Percentiles rank a stretch among this genome's conserved stretches.
These are phyloP conservation scores for Mortierella sp. DNA, from an alignment of 371 early-diverging fungal genomes.

Conservation along the genomic window DNA sequence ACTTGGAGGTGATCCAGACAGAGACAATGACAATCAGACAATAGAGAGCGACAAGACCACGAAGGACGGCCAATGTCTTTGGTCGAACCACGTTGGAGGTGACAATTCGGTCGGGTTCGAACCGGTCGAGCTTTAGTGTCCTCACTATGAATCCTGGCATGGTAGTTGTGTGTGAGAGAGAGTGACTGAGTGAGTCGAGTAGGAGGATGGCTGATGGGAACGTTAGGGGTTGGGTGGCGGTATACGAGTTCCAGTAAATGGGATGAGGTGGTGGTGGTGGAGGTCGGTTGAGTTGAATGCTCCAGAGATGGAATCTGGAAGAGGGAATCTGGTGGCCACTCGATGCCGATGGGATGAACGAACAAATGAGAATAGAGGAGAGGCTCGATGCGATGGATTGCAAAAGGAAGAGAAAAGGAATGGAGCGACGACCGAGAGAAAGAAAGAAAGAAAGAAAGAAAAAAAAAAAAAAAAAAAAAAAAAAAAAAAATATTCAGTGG, in stretches of 20 bases:
- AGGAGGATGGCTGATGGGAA: background rate
- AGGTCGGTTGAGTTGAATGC: background rate
- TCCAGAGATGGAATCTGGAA: background rate
- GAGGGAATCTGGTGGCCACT: background rate
- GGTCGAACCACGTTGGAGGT: slow-evolving; percentile 64
- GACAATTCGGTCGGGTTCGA: slow-evolving; percentile 64
- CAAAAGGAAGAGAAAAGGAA: too few relatives aligned
- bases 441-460: background rate
- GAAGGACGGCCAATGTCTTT: slow-evolving; percentile 55
- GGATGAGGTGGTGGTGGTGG: background rate
- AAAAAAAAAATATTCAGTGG: background rate
- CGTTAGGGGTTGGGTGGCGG: too few relatives aligned
- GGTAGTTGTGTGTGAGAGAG: background rate
- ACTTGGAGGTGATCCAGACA: slow-evolving; percentile 48
- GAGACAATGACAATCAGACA: slow-evolving; percentile 56
- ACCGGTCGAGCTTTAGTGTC: slow-evolving; percentile 52
- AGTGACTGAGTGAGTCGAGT: background rate
- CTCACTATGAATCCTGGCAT: background rate
- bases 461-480: background rate
- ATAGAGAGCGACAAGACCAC: slow-evolving; percentile 55
- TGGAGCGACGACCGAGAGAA: background rate
- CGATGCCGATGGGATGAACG: background rate
- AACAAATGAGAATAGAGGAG: background rate
- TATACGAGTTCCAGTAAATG: background rate
- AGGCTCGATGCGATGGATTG: background rate